phyloP scores from a whole-genome alignment of 306 rosid genomes.

The Cercis canadensis region DNA sequence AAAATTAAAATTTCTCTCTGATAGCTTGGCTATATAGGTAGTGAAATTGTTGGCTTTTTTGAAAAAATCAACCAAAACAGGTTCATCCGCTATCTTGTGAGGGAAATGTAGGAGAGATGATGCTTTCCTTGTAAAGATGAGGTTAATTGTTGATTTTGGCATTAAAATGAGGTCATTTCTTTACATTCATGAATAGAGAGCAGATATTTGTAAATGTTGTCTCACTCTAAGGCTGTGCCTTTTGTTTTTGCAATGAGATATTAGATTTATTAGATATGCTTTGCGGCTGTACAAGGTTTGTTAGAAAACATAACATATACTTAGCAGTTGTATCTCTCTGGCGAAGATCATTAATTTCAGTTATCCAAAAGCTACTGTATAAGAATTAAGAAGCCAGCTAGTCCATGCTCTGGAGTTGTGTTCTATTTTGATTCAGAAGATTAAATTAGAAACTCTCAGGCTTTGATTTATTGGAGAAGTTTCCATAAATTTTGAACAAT shows the following conservation, averaged over 20 bases:
- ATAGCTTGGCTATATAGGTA: conserved; percentile 39
- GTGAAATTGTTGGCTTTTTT: conserved; percentile 35
- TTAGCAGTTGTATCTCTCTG: conserved; percentile 16
- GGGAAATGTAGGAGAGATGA: conserved; percentile 29
- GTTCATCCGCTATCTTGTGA: conserved; percentile 37
- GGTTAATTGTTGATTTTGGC: conserved; percentile 54
- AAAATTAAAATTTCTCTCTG: conserved; percentile 32
- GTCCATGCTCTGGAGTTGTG: conserved; percentile 1
- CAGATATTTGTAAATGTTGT: conserved; percentile 72
- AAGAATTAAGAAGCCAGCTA: not conserved
- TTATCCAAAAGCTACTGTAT: conserved; percentile 24
- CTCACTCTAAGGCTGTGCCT: conserved; percentile 48
- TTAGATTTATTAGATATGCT: conserved; percentile 55
- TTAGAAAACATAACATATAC: conserved; percentile 36
- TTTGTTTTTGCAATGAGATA: conserved; percentile 50
- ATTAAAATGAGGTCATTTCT: conserved; percentile 61
- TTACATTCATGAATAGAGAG: conserved; percentile 63
- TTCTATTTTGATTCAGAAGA: too few relatives aligned
- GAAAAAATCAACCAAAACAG: conserved; percentile 26
- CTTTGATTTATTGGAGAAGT: not conserved
- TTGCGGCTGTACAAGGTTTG: conserved; percentile 60
- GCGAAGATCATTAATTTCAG: conserved; percentile 30
- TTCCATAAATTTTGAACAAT: not conserved
- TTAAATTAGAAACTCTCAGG: too few relatives aligned
- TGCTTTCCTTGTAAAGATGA: conserved; percentile 48